These are phyloP conservation scores for Rosellinia necatrix DNA, from an alignment of 2,329 filamentous ascomycete genomes.

Conservation along the genomic window DNA sequence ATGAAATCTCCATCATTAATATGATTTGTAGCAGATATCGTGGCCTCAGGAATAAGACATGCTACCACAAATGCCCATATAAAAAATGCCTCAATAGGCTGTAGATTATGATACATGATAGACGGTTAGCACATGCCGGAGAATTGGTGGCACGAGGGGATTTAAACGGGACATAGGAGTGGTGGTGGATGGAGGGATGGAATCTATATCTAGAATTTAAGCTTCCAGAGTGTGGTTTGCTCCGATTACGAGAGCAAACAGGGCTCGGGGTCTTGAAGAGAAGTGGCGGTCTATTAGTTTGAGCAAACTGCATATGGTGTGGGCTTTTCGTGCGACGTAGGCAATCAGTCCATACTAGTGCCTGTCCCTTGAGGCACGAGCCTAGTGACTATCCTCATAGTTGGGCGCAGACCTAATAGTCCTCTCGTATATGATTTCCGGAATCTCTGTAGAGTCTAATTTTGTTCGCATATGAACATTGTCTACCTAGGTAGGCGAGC, in stretches of 20 bases:
- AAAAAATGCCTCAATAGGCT: too few relatives aligned
- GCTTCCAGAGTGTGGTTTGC: too few relatives aligned
- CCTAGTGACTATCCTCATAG: not conserved
- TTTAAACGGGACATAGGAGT: too few relatives aligned
- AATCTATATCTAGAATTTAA: too few relatives aligned
- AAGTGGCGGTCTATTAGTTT: not conserved
- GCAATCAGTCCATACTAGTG: not conserved
- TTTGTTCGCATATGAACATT: not conserved
- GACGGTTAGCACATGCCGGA: too few relatives aligned
- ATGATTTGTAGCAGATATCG: not conserved
- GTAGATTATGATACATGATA: too few relatives aligned
- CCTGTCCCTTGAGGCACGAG: not conserved
- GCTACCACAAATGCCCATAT: too few relatives aligned
- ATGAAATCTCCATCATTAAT: not conserved
- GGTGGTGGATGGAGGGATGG: too few relatives aligned
- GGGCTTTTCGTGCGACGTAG: not conserved
- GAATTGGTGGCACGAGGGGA: too few relatives aligned
- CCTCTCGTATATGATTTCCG: not conserved
- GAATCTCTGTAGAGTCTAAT: not conserved
- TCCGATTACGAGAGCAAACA: too few relatives aligned
- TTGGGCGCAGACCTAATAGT: not conserved
- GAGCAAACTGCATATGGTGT: not conserved
- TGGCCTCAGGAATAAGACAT: not conserved
- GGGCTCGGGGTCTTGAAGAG: not conserved
- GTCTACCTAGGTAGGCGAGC: not conserved